phyloP scores from a whole-genome alignment of 306 rosid genomes.

The Quercus glauca region DNA sequence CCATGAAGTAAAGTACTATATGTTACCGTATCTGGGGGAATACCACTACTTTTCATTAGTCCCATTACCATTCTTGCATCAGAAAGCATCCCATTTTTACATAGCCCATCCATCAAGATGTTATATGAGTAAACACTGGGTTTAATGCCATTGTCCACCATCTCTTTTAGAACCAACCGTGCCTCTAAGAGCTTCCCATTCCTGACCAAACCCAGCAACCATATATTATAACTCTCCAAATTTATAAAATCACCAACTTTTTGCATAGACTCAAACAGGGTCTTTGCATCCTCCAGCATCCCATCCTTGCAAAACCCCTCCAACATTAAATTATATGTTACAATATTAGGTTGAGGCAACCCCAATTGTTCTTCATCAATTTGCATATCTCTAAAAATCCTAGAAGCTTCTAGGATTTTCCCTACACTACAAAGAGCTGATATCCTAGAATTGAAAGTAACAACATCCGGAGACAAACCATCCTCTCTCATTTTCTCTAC shows the following conservation, averaged over 20 bases:
- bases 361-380: slow-evolving; percentile 61
- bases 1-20: slow-evolving; percentile 77
- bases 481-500: slow-evolving; percentile 70
- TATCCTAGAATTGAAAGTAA: slow-evolving; percentile 88
- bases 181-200: slow-evolving; percentile 68
- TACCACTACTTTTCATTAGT: slow-evolving; percentile 55
- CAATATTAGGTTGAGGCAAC: slow-evolving; percentile 68
- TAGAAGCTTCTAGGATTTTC: slow-evolving; percentile 78
- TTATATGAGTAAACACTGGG: slow-evolving; percentile 69
- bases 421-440: slow-evolving; percentile 75
- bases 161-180: slow-evolving; percentile 56
- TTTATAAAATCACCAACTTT: slow-evolving; percentile 28
- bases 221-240: slow-evolving; percentile 68
- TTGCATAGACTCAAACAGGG: slow-evolving; percentile 66
- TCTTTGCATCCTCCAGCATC: slow-evolving; percentile 71
- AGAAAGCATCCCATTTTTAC: slow-evolving; percentile 61
- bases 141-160: slow-evolving; percentile 54
- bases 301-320: slow-evolving; percentile 48
- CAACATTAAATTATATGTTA: slow-evolving; percentile 47
- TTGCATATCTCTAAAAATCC: slow-evolving; percentile 89
- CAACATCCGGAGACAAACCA: slow-evolving; percentile 63
- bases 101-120: slow-evolving; percentile 71
- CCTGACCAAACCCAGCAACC: slow-evolving; percentile 71
- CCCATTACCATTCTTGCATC: slow-evolving; percentile 69
- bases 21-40: slow-evolving; percentile 63